Percentiles rank a stretch among this genome's conserved stretches.
Evolutionary conservation across 2,329 filamentous ascomycete species (phyloP).

Genomic region (Ceratocystiopsis minuta): DNA sequence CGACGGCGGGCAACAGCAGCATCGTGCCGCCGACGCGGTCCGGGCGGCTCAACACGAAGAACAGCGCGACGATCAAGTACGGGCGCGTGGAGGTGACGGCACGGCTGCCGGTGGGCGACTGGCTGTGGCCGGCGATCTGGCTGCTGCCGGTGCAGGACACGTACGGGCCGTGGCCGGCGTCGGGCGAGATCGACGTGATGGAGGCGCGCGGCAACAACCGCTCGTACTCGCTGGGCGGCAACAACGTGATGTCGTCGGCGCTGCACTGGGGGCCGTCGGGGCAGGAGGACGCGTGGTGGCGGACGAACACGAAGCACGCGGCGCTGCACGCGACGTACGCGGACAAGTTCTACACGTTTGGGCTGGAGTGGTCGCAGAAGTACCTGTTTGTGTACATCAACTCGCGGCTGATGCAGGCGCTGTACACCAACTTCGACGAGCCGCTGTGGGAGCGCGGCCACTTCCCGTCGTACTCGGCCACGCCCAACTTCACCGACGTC

Average conservation of each 20-base stretch:
- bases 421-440: slow-evolving; percentile 57
- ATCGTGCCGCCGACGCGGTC: slow-evolving; percentile 65
- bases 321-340: slow-evolving; percentile 61
- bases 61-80: slow-evolving; percentile 55
- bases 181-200: slow-evolving; percentile 70
- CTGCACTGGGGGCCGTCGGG: slow-evolving; percentile 67
- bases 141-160: slow-evolving; percentile 58
- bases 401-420: slow-evolving; percentile 58
- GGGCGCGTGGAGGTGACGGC: slow-evolving; percentile 67
- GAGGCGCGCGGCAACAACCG: slow-evolving; percentile 72
- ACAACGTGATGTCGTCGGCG: slow-evolving; percentile 62
- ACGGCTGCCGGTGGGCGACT: slow-evolving; percentile 59
- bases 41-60: slow-evolving; percentile 59
- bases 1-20: slow-evolving; percentile 48
- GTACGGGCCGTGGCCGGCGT: slow-evolving; percentile 62
- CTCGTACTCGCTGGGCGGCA: slow-evolving; percentile 57
- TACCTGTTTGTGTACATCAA: slow-evolving; percentile 80
- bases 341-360: slow-evolving; percentile 54
- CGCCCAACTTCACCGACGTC: slow-evolving; percentile 47
- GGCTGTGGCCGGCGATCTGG: slow-evolving; percentile 88
- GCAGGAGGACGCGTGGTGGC: slow-evolving; percentile 64
- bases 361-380: slow-evolving; percentile 73
- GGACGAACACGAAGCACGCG: slow-evolving; percentile 59
- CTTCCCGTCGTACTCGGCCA: slow-evolving; percentile 37
- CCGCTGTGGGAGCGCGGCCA: slow-evolving; percentile 50